Percentiles rank a stretch among this genome's conserved stretches.
phyloP scores from a whole-genome alignment of 2,329 filamentous ascomycete genomes.

The Neurospora crassa region DNA sequence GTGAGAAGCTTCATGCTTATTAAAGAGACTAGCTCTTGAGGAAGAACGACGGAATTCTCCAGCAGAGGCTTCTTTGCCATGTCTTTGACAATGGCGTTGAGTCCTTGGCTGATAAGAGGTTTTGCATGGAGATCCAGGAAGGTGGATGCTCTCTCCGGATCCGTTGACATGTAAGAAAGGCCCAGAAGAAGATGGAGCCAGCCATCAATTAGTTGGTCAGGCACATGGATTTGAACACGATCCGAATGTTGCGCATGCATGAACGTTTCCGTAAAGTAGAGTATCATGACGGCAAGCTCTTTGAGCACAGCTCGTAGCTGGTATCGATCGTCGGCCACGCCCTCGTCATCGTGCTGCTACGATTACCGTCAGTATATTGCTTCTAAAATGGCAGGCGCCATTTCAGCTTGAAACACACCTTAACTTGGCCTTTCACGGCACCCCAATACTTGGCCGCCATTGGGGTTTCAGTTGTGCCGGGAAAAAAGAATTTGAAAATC shows the following conservation, averaged over 20 bases:
- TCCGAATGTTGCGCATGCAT: slow-evolving; percentile 19
- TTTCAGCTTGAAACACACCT: slow-evolving; percentile 8
- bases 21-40: slow-evolving; percentile 33
- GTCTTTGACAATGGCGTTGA: slow-evolving; percentile 19
- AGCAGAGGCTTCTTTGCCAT: slow-evolving; percentile 25
- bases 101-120: not conserved
- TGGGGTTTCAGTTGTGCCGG: slow-evolving; percentile 24
- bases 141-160: slow-evolving; percentile 17
- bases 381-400: not conserved
- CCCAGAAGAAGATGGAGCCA: slow-evolving; percentile 23
- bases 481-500: slow-evolving; percentile 34
- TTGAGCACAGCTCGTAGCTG: not conserved
- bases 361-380: not conserved
- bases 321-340: not conserved
- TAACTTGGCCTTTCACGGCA: slow-evolving; percentile 18
- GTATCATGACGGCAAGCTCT: slow-evolving; percentile 15
- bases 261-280: slow-evolving; percentile 26
- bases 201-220: slow-evolving; percentile 27
- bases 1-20: slow-evolving; percentile 29
- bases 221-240: slow-evolving; percentile 23
- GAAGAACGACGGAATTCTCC: slow-evolving; percentile 29
- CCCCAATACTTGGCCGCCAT: slow-evolving; percentile 36
- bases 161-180: slow-evolving; percentile 3
- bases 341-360: not conserved
- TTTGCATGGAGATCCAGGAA: slow-evolving; percentile 9